These are phyloP conservation scores for Phytopythium mirpurense DNA, from an alignment of 352 stramenopile genomes.

Conservation along the genomic window DNA sequence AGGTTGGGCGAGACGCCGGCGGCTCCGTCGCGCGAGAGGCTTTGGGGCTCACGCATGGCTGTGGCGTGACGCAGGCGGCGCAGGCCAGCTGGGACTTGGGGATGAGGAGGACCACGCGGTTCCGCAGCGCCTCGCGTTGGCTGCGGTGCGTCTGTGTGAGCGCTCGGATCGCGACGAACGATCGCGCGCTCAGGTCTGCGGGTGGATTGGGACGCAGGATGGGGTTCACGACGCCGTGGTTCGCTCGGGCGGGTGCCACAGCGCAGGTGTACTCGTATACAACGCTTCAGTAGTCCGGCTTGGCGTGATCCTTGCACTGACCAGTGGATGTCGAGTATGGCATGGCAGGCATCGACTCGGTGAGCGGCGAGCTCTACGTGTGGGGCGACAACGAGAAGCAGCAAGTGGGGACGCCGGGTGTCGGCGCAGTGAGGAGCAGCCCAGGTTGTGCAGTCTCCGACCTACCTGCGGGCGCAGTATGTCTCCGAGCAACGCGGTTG, in stretches of 20 bases:
- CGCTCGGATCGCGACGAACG: not conserved
- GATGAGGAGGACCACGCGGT: slow-evolving; percentile 46
- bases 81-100: slow-evolving; percentile 60
- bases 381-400: slow-evolving; percentile 65
- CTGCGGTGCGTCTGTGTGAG: slow-evolving; percentile 7
- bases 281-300: no score
- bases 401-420: slow-evolving; percentile 26
- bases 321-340: no score
- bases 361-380: slow-evolving; percentile 37
- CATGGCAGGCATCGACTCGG: slow-evolving; percentile 15
- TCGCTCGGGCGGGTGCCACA: slow-evolving; percentile 64
- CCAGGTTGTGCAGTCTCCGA: no score
- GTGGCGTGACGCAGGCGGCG: slow-evolving; percentile 26
- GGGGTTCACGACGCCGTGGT: slow-evolving; percentile 27
- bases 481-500: not conserved
- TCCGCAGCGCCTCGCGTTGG: slow-evolving; percentile 33
- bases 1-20: not conserved
- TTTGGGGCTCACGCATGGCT: not conserved
- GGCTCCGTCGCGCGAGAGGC: not conserved
- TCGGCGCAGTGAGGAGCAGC: not conserved
- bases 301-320: no score
- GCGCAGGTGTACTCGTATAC: no score
- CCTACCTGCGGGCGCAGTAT: not conserved
- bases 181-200: not conserved
- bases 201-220: slow-evolving; percentile 9